Evolutionary conservation across 1,284 basidiomycete species (phyloP), one percentile per base, ranked within the genome.

Genomic region (Uromyces viciae-fabae): DNA sequence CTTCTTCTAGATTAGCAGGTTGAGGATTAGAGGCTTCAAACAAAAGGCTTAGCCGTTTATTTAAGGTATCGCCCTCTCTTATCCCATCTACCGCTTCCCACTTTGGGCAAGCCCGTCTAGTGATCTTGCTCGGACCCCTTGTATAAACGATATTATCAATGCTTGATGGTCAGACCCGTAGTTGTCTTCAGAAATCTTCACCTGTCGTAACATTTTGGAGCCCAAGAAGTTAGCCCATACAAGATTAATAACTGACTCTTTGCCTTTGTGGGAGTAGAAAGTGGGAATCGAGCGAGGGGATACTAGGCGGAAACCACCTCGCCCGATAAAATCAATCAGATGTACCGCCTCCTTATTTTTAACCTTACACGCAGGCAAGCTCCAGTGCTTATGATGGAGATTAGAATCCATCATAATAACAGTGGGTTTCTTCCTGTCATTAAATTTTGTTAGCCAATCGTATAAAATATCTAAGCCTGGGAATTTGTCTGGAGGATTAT

Each of bases 311-410:
- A 72, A 72, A 31, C 69, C 69, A 42, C 8, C 14, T 17, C 7
- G 28, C 4, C 15, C 38, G 22, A 43, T n/a, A 4, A 2, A 42
- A 33, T 25, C 52, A 28, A 72, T n/a, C 15, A 72, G 22, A 7
- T 72, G 5, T 8, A 3, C 2, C 2, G 69, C 69, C 43, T 72
- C 19, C 14, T 3, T 14, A 19, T 72, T 17, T 2, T 2, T 3
- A 8, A 14, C 8, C 4, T n/a, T 2, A 22, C 15, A 49, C 3
- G 40, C 69, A 15, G 40, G 19, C 3, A 43, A 43, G 28, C 52
- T 72, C 42, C 69, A 72, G 43, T 46, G 40, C 17, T 17, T 15
- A 46, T 72, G 69, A 31, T 72, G 69, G 1, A 72, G 42, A 28
- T 72, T 72, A 1, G 42, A 49, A 33, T 72, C 69, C 42, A 52